Conservation (phyloP, 2,329 filamentous ascomycete species). For the Aspergillus melleus region DNA sequence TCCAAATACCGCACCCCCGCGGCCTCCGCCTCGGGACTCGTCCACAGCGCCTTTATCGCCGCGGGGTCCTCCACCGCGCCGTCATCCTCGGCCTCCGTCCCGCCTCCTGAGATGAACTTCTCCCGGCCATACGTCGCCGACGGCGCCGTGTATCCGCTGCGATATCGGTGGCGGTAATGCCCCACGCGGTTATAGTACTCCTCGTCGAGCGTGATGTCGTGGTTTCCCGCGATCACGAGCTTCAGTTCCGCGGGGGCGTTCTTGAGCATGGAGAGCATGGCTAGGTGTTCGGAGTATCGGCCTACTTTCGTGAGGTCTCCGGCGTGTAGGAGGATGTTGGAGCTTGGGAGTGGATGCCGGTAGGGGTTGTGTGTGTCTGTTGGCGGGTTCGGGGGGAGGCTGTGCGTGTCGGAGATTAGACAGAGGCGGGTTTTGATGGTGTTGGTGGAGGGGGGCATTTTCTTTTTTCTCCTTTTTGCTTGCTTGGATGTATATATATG, state of each 20-base stretch:
- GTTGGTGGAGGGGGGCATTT: slow-evolving; percentile 16
- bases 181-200: slow-evolving; percentile 44
- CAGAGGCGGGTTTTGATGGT: slow-evolving; percentile 42
- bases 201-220: slow-evolving; percentile 60
- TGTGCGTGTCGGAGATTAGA: slow-evolving; percentile 48
- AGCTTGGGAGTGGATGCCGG: slow-evolving; percentile 48
- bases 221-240: slow-evolving; percentile 64
- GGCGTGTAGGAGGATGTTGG: slow-evolving; percentile 58
- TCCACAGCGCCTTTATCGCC: slow-evolving; percentile 49
- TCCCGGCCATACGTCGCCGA: slow-evolving; percentile 17
- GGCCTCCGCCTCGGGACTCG: slow-evolving; percentile 41
- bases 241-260: slow-evolving; percentile 56
- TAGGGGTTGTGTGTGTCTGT: slow-evolving; percentile 28
- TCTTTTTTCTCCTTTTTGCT: too few relatives aligned
- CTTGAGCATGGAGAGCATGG: slow-evolving; percentile 49
- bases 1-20: slow-evolving; percentile 57
- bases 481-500: too few relatives aligned
- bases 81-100: slow-evolving; percentile 9
- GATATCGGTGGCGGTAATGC: slow-evolving; percentile 27
- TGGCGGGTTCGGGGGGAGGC: slow-evolving; percentile 23
- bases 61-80: slow-evolving; percentile 17
- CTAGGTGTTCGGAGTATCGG: slow-evolving; percentile 47
- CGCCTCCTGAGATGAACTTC: slow-evolving; percentile 9
- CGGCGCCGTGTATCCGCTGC: slow-evolving; percentile 10
- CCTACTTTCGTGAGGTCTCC: slow-evolving; percentile 60